Evolutionary conservation across 192 early-diverging fungal genomes (phyloP).

Genomic region (Entophlyctis luteolus): DNA sequence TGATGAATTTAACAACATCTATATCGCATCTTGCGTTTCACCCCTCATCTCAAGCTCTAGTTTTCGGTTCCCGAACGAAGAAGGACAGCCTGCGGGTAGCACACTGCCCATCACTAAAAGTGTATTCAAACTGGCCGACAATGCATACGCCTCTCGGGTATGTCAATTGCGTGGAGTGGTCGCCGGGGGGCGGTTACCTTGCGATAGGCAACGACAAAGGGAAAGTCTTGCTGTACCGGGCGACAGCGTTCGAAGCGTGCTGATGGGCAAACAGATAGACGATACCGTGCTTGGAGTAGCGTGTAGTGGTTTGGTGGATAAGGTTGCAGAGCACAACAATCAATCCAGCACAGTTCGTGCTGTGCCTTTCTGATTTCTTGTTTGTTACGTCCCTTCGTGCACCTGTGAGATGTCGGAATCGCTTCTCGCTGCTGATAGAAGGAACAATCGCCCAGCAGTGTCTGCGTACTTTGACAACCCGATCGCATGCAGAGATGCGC

Average conservation of each 20-base stretch:
- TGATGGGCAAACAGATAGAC: no score
- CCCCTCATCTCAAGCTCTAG: conserved; percentile 79
- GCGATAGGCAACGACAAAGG: conserved; percentile 90
- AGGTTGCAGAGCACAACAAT: no score
- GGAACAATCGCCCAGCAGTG: no score
- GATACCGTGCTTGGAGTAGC: no score
- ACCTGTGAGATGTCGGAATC: no score
- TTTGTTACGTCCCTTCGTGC: no score
- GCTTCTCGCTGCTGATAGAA: no score
- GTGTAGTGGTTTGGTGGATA: no score
- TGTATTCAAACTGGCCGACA: conserved; percentile 96
- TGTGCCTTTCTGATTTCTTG: no score
- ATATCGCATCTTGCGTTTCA: conserved; percentile 75
- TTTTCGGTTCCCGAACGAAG: conserved; percentile 67
- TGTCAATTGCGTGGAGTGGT: conserved; percentile 76
- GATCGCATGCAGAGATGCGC: no score
- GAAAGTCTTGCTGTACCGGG: conserved; percentile 77
- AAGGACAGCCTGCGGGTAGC: conserved; percentile 78
- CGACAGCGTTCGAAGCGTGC: conserved; percentile 46
- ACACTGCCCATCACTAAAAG: conserved; percentile 74
- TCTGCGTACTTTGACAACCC: no score
- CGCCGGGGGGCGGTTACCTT: conserved; percentile 86
- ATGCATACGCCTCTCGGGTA: conserved; percentile 72
- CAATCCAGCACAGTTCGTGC: no score
- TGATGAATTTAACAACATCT: conserved; percentile 82